Percentiles rank a stretch among this genome's conserved stretches.
Evolutionary conservation across 768 basidiomycete species (phyloP).

Genomic region (Tephrocybe sp.): DNA sequence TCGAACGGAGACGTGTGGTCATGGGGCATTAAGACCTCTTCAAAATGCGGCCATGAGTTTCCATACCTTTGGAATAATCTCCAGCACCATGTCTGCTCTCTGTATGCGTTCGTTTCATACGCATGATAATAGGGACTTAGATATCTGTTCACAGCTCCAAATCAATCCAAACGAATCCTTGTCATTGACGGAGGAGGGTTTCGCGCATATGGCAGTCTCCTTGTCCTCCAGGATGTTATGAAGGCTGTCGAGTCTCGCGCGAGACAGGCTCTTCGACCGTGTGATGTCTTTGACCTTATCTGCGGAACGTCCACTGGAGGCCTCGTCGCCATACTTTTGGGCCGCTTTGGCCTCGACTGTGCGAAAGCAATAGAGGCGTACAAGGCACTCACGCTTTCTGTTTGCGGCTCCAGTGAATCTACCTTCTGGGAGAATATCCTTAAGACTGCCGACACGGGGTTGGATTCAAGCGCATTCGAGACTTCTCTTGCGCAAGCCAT

Average conservation of each 20-base stretch:
- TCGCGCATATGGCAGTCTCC: constrained; percentile 23
- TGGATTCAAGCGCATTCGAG: constrained; percentile 13
- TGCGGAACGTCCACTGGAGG: constrained; percentile 29
- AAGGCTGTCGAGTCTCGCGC: constrained; percentile 16
- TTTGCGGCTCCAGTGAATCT: constrained; percentile 17
- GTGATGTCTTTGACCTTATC: constrained; percentile 30
- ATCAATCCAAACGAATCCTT: constrained; percentile 19
- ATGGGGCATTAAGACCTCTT: no score
- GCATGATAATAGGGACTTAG: background rate
- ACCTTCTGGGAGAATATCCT: constrained; percentile 17
- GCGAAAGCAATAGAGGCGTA: constrained; percentile 24
- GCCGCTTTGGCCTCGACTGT: constrained; percentile 26
- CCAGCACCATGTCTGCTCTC: background rate
- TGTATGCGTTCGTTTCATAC: background rate
- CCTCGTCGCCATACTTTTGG: constrained; percentile 26
- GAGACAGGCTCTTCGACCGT: constrained; percentile 21
- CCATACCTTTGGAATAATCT: no score
- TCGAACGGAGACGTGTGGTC: no score
- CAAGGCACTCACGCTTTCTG: constrained; percentile 11
- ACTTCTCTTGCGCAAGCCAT: background rate
- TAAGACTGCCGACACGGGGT: background rate
- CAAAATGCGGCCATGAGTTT: no score
- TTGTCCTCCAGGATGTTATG: constrained; percentile 24
- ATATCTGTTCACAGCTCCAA: background rate
- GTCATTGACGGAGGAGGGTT: constrained; percentile 28